A percentile compares a stretch with the other conserved stretches of the same genome.
These are phyloP conservation scores for Phyllosticta ampelicida DNA, from an alignment of 2,329 filamentous ascomycete species.

Conservation along the genomic window DNA sequence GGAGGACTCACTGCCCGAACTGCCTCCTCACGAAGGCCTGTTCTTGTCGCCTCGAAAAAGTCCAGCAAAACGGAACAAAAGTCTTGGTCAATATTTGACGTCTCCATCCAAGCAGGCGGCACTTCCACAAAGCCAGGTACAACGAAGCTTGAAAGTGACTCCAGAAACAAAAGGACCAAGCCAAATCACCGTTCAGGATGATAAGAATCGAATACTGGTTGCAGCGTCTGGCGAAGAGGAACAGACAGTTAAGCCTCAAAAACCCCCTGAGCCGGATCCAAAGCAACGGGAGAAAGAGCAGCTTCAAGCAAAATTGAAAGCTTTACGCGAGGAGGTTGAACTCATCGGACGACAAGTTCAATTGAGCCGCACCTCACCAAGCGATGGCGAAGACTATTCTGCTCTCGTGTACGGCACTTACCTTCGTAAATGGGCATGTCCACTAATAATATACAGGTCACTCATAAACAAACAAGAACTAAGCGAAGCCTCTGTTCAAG, in stretches of 20 bases:
- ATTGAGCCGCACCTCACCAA: slow-evolving; percentile 17
- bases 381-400: background rate
- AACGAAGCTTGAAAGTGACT: background rate
- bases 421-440: background rate
- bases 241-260: slow-evolving; percentile 15
- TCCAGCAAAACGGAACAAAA: background rate
- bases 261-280: background rate
- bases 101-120: slow-evolving; percentile 7
- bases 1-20: background rate
- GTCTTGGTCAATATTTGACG: slow-evolving; percentile 3
- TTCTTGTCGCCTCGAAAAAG: slow-evolving; percentile 8
- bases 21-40: background rate
- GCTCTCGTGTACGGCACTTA: slow-evolving; percentile 16
- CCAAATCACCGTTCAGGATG: background rate
- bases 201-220: background rate
- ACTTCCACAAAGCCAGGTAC: background rate
- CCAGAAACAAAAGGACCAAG: background rate
- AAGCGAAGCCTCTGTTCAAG: background rate
- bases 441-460: background rate
- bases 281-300: slow-evolving; percentile 19
- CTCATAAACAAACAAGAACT: slow-evolving; percentile 11
- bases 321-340: slow-evolving; percentile 23
- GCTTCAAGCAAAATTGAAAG: slow-evolving; percentile 20
- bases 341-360: slow-evolving; percentile 20
- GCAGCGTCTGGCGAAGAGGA: background rate